Evolutionary conservation across 1,139 yeast species (phyloP), one percentile per base, ranked within the genome.

Genomic region (Pneumocystis carinii): DNA sequence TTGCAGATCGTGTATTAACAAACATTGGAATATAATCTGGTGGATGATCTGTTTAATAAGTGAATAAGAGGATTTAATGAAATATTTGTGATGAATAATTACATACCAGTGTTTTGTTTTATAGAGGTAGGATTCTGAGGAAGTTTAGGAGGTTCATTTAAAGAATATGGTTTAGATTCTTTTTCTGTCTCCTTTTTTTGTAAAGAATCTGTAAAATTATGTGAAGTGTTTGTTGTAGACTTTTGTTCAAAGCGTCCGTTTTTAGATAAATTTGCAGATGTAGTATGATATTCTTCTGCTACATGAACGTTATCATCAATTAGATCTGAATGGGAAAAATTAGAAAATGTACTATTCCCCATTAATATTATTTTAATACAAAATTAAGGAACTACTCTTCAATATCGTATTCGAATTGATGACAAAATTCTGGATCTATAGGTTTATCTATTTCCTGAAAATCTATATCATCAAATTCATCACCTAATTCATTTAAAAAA

Each of bases 381-480:
- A 17, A 39, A 57, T 39, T 10, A 29, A 15, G n/a, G 24, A 17
- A 19, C 12, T 10, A 57, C 59, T 57, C 42, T 19, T 57, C 59
- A 29, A 39, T 57, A 37, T 57, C 59, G 29, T 24, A 57, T 24
- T 57, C 59, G 4, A 29, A 37, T 19, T 37, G 59, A 39, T 39
- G 59, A 12, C 15, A 8, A 6, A 37, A 37, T 14, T 57, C 59
- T 10, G 24, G 6, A 19, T 37, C 42, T 57, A 57, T 39, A 29
- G 59, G 59, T 57, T 14, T 57, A 24, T 57, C 59, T 12, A 48
- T 48, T 24, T 57, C 59, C 5, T 37, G 42, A 17, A 57, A 57
- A 57, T 57, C 59, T 10, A 57, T 57, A 29, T 57, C 42, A 12
- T 57, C 59, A 12, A 57, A 57, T 19, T 57, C 59, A 19, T 57